Percentiles rank a stretch among this genome's conserved stretches.
Conservation (phyloP, 176 grass and related monocot species). For the Rhynchospora tenuis region DNA sequence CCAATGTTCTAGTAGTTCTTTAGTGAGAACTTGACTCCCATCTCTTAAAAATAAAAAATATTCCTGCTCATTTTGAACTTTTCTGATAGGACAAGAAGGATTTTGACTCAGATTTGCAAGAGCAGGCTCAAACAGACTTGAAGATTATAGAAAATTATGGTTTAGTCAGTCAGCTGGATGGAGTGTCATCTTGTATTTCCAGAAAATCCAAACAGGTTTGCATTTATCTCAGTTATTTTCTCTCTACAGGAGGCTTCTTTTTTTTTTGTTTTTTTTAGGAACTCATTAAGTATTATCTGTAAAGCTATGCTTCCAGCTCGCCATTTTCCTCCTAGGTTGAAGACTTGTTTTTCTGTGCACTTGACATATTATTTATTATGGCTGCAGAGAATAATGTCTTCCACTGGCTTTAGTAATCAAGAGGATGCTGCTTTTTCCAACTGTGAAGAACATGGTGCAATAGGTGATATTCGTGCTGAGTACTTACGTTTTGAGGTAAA, state of each 20-base stretch:
- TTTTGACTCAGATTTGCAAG: conserved; percentile 17
- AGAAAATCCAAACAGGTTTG: conserved; percentile 20
- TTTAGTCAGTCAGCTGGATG: not conserved
- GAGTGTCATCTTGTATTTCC: conserved; percentile 16
- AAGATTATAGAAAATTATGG: conserved; percentile 17
- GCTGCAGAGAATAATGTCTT: conserved; percentile 30
- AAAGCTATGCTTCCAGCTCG: not conserved
- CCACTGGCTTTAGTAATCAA: conserved; percentile 29
- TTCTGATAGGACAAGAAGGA: conserved; percentile 13
- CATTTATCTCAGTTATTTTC: not conserved
- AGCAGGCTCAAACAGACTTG: not conserved
- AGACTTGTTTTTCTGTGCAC: not conserved
- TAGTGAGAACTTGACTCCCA: not conserved
- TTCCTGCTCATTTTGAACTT: not conserved
- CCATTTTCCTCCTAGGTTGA: not conserved
- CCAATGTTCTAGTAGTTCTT: not conserved
- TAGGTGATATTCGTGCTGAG: conserved; percentile 51
- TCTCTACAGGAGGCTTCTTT: not conserved
- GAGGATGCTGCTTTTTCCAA: conserved; percentile 25
- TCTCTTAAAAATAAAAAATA: not conserved
- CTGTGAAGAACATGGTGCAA: conserved; percentile 28
- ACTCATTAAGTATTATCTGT: not conserved
- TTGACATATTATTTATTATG: not conserved
- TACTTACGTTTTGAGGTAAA: conserved; percentile 84
- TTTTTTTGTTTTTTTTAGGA: not conserved